Evolutionary conservation across 2,329 filamentous ascomycete species (phyloP).

Genomic region (Cordyceps pruinosa): DNA sequence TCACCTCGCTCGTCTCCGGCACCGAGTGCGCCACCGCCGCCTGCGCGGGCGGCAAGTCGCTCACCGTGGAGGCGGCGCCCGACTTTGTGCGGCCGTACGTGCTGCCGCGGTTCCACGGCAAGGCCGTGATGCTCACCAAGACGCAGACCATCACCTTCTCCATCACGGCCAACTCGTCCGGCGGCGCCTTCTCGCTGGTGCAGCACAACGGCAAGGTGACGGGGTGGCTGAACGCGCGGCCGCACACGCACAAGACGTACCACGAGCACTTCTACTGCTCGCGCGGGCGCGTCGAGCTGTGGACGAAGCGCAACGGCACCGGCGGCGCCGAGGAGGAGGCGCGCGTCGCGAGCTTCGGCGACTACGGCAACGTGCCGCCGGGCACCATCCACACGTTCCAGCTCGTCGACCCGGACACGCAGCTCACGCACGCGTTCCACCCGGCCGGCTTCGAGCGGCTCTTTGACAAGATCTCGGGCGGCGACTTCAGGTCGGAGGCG

Average conservation of each 20-base stretch:
- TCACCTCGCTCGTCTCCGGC: not conserved
- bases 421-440: constrained; percentile 19
- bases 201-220: constrained; percentile 18
- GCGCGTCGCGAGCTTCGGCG: constrained; percentile 16
- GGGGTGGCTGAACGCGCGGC: constrained; percentile 16
- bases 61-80: constrained; percentile 17
- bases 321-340: constrained; percentile 16
- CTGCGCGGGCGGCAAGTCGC: not conserved
- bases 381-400: constrained; percentile 20
- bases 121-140: constrained; percentile 17
- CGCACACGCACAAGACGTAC: constrained; percentile 14
- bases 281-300: constrained; percentile 18
- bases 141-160: constrained; percentile 19
- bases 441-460: constrained; percentile 19
- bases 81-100: constrained; percentile 20
- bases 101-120: constrained; percentile 19
- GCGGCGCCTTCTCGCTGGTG: constrained; percentile 18
- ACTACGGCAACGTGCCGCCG: constrained; percentile 19
- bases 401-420: constrained; percentile 17
- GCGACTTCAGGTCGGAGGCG: constrained; percentile 11
- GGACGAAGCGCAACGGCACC: constrained; percentile 16
- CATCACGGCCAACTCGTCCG: constrained; percentile 19
- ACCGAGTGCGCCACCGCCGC: not conserved
- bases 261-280: constrained; percentile 21
- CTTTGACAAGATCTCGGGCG: constrained; percentile 15